Evolutionary conservation across 2,329 filamentous ascomycete species (phyloP), one percentile per base, ranked within the genome.

Genomic region (Pestalotiopsis sp.): DNA sequence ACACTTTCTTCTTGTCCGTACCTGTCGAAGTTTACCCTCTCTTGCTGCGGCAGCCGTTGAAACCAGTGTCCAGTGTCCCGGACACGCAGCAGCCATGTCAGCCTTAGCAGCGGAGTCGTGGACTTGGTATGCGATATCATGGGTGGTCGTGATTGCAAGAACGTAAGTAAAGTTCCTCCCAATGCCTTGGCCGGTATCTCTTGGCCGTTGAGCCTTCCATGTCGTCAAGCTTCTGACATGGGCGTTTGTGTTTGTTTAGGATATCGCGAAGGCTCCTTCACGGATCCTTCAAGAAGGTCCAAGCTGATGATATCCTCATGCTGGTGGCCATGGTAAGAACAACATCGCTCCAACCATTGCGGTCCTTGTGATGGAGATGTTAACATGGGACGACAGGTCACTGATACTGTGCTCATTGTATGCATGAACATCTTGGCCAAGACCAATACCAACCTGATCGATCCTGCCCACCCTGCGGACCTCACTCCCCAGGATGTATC

Each of bases 401-500:
- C 65, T 14, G 52, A 59, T 66, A 66, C 65, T 11, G 56, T 66
- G 7, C 40, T 66, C 25, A 66, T 66, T 13, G 65, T 40, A 4
- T 41, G 65, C 56, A 60, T 66, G 65, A 66, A 60, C 17, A 66
- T 66, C 25, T 31, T 66, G 23, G 41, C 52, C n/a, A 14, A n/a
- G 25, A 66, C 65, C 14, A 60, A 60, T 41, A 59, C 65, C 25
- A 66, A 66, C 20, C 38, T 66, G 27, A 66, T 66, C 27, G 65
- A 66, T 23, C 65, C 65, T 9, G 23, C 40, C n/a, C 17, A 66
- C 20, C 12, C 52, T 6, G 20, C 56, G 9, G 36, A 23, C 20
- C 78, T 90, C 65, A 88, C 87, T 0, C 80, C 83, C 0, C 70
- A 79, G 0, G 81, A 81, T 45, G 82, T 84, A 61, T 72, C 70